Percentiles rank a stretch among this genome's conserved stretches.
phyloP scores from a whole-genome alignment of 371 early-diverging fungal genomes.

The Entomophthora muscae region DNA sequence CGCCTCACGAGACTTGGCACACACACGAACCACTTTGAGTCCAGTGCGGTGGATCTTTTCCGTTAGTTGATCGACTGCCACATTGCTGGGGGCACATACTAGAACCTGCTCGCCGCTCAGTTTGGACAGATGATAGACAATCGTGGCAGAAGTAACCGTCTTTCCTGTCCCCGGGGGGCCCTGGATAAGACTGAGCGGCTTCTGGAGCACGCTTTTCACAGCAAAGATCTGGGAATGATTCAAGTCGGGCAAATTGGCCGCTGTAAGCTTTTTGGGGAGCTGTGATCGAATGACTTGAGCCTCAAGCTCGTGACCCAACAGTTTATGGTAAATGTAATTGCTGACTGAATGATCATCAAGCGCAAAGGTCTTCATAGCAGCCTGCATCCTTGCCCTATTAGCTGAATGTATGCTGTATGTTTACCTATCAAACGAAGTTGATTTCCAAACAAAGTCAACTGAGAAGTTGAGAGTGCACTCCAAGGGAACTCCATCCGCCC shows the following conservation, averaged over 20 bases:
- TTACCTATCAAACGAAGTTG: conserved; percentile 90
- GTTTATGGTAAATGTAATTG: conserved; percentile 83
- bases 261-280: conserved; percentile 75
- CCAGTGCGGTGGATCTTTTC: conserved; percentile 93
- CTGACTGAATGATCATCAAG: conserved; percentile 85
- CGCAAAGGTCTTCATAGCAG: conserved; percentile 89
- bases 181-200: conserved; percentile 90
- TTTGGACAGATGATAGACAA: conserved; percentile 93
- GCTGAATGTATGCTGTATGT: conserved; percentile 22
- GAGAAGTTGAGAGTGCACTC: conserved; percentile 85
- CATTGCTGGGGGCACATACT: conserved; percentile 97
- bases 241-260: conserved; percentile 86
- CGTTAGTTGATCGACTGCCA: conserved; percentile 96
- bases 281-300: conserved; percentile 47
- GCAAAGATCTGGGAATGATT: conserved; percentile 95
- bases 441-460: conserved; percentile 98
- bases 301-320: conserved; percentile 85
- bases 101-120: conserved; percentile 83
- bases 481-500: conserved; percentile 46
- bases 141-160: conserved; percentile 91
- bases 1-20: conserved; percentile 87
- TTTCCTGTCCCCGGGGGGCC: conserved; percentile 98
- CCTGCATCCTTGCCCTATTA: conserved; percentile 71
- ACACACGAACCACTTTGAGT: conserved; percentile 87
- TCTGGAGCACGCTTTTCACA: conserved; percentile 75